These are phyloP conservation scores for Phytophthora sp. DNA, from an alignment of 352 stramenopile genomes.

Conservation along the genomic window DNA sequence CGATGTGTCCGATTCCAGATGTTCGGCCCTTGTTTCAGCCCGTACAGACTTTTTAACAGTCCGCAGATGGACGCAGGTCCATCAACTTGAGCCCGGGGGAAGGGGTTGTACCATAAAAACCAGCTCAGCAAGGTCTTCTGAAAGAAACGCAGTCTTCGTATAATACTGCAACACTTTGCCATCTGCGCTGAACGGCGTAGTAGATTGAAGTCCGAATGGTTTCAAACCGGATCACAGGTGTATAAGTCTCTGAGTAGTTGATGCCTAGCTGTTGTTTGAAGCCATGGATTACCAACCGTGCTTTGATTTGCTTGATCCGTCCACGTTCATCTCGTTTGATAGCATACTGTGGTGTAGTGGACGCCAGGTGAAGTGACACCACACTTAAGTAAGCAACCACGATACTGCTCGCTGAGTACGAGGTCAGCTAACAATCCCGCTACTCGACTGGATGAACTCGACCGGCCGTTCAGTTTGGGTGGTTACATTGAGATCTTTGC, in stretches of 20 bases:
- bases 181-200: no score
- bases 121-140: not conserved
- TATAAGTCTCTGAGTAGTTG: constrained; percentile 22
- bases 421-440: no score
- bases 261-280: constrained; percentile 23
- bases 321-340: constrained; percentile 24
- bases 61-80: not conserved
- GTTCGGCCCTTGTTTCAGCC: constrained; percentile 11
- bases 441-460: no score
- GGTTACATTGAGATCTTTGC: no score
- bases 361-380: no score
- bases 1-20: no score
- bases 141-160: constrained; percentile 24
- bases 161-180: constrained; percentile 10
- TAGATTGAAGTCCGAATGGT: constrained; percentile 7
- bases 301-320: not conserved
- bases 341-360: no score
- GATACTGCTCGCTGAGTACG: no score
- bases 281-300: no score
- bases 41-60: constrained; percentile 14
- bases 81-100: not conserved
- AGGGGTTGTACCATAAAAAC: constrained; percentile 28
- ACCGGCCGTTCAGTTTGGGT: no score
- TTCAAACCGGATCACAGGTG: constrained; percentile 24
- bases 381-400: no score